Evolutionary conservation across 441 rosid species (phyloP), one percentile per base, ranked within the genome.

Genomic region (Cnidoscolus chayamansa): DNA sequence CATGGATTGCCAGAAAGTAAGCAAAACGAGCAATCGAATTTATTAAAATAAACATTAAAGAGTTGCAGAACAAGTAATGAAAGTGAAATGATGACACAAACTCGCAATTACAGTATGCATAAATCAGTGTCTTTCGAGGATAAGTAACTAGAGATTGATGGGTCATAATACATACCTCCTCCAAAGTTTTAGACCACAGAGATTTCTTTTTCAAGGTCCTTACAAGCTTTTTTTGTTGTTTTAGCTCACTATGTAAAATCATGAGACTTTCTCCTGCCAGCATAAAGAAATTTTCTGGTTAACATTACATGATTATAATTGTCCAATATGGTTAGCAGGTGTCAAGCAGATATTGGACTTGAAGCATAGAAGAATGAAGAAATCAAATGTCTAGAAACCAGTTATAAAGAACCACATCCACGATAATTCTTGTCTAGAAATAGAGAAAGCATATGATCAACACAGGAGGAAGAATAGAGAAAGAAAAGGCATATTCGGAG

Each of bases 161-260:
- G 75, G 51, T 72, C 59, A 50, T 57, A 61, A 68, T 10, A 50
- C 35, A 64, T 85, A 81, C 98, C 95, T 93, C 93, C 78, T 86
- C 92, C 74, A 86, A 79, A 80, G 72, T 88, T 75, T 80, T 86
- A 12, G 93, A 85, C 93, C 94, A 89, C 69, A 89, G 89, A 7
- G 97, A 89, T 62, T 69, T 75, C 78, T 77, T 80, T 71, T 77
- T 66, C 83, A 90, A 89, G 85, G 80, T 88, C 75, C 80, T 81
- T 59, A 89, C 94, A 60, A 89, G 78, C 83, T 87, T 92, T 77
- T 64, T 86, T 79, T 90, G 96, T 74, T 89, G 90, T 82, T 84
- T 90, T 43, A 92, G 82, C 81, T 90, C 96, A 76, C 71, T 82
- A 10, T 81, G 85, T 78, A 92, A 84, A 71, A 88, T 79, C 35